phyloP scores from a whole-genome alignment of 1,284 basidiomycete species.

The Amylostereum areolatum region DNA sequence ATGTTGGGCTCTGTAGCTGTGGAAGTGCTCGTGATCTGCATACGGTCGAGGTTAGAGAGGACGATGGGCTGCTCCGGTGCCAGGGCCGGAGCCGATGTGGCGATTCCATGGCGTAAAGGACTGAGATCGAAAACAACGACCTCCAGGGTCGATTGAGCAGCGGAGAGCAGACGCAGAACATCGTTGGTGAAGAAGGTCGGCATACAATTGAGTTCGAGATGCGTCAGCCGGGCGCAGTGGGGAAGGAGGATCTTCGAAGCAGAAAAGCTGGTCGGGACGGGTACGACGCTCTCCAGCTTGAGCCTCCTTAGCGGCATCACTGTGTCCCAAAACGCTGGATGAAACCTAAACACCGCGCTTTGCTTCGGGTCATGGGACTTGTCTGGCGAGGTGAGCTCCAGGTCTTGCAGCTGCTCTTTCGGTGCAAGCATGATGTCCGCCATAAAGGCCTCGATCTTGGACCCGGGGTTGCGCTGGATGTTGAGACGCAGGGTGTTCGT shows the following conservation, averaged over 20 bases:
- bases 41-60: constrained; percentile 7
- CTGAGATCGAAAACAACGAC: constrained; percentile 7
- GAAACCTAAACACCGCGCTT: too few relatives aligned
- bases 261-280: constrained; percentile 1
- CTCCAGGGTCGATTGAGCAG: constrained; percentile 7
- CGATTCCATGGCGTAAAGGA: constrained; percentile 3
- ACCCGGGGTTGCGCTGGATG: too few relatives aligned
- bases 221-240: constrained; percentile 10
- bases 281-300: constrained; percentile 4
- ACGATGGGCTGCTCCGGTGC: background rate
- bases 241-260: constrained; percentile 9
- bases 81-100: background rate
- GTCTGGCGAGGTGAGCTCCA: background rate
- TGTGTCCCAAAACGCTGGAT: too few relatives aligned
- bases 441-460: too few relatives aligned
- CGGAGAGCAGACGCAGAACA: constrained; percentile 6
- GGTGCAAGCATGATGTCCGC: too few relatives aligned
- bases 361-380: too few relatives aligned
- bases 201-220: constrained; percentile 11
- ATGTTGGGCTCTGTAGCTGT: background rate
- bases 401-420: background rate
- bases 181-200: constrained; percentile 5
- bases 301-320: too few relatives aligned
- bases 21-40: constrained; percentile 6
- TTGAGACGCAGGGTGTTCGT: too few relatives aligned